A percentile compares a stretch with the other conserved stretches of the same genome.
Evolutionary conservation across 257 asterid genomes (phyloP).

Genomic region (Solanum etuberosum): DNA sequence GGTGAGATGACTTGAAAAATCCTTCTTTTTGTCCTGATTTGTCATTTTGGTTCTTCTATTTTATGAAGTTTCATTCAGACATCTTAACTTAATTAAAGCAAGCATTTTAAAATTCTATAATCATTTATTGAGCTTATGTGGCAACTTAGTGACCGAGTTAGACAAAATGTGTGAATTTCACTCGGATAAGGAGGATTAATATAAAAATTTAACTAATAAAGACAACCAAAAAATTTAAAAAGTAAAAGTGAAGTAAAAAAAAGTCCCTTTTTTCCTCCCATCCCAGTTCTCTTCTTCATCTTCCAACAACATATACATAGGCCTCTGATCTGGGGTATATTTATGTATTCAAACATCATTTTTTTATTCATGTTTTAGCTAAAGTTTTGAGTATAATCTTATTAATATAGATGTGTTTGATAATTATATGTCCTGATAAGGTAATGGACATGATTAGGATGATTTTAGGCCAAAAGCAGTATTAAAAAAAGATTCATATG

Average conservation of each 20-base stretch:
- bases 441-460: not conserved
- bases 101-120: not conserved
- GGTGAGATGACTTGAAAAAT: not conserved
- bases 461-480: not conserved
- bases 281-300: not conserved
- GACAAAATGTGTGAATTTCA: not conserved
- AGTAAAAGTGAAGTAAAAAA: not conserved
- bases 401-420: not conserved
- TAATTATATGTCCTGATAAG: not conserved
- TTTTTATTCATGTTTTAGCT: too few species aligned
- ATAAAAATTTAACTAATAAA: too few species aligned
- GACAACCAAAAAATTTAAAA: too few species aligned
- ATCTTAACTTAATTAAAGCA: not conserved
- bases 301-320: not conserved
- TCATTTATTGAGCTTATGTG: not conserved
- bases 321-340: not conserved
- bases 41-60: not conserved
- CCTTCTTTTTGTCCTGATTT: not conserved
- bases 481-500: too few species aligned
- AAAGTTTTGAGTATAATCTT: too few species aligned
- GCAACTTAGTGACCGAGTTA: too few species aligned
- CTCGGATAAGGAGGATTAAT: not conserved
- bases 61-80: not conserved
- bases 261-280: not conserved
- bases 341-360: not conserved